Base-by-base conservation (phyloP, 2,329 filamentous ascomycete genomes). In the Penicillium brevicompactum region DNA sequence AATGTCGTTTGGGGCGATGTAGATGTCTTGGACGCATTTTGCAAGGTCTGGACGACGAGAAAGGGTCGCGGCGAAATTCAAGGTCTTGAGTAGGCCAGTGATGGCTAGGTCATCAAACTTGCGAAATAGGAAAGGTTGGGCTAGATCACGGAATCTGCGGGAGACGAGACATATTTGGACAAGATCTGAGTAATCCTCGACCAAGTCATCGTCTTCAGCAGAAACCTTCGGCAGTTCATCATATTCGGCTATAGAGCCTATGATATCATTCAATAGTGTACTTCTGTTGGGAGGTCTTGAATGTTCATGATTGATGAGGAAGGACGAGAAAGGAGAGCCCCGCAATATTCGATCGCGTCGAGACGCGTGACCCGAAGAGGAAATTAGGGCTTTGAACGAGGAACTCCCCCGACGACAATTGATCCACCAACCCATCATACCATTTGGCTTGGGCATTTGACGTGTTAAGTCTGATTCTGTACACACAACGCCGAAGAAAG, bases 101-200 rank as follows among this genome's bases (percentile, higher is more conserved):
- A 13, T 11, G 46, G 7, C n/a, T 32, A 34, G 50, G 32, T 67
- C 59, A 18, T 24, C 31, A 22, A 67, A 55, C 5, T 61, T 10
- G 10, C 48, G 44, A 43, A 62, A 67, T 10, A 68, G 45, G n/a
- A 67, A 34, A 42, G 65, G 64, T 38, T 68, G 65, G 1, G 59
- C 59, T 7, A 67, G 27, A 3, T 61, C 57, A 14, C 65, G 56
- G 21, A 65, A 60, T 22, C 42, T 41, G 11, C 42, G 59, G 5
- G 59, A 67, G 16, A 67, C 65, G 21, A 67, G 49, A 18, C 65
- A 68, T 9, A 58, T 10, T 31, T 58, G 58, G 43, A 34, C 41
- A 27, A 68, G 31, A 44, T 21, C 30, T 2, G 54, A 31, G n/a
- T 13, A 13, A 1, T 34, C 32, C 24, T 18, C 18, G 18, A 18